Conservation (phyloP, 805 yeast genomes). For the Pichia scutulata region DNA sequence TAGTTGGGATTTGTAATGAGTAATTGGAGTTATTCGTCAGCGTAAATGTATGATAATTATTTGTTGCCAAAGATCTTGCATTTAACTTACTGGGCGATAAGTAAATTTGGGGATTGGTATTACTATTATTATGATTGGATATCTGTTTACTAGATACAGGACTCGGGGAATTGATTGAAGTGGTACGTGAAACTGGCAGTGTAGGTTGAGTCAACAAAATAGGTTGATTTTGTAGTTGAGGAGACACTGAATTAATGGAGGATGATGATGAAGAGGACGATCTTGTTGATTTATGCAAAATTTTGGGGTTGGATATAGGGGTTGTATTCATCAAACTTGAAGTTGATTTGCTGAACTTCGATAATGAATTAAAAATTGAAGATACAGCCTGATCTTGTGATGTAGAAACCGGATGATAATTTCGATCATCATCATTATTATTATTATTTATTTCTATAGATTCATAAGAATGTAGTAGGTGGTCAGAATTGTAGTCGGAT, state of each 20-base stretch:
- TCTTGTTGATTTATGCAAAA: not conserved
- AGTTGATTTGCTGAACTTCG: not conserved
- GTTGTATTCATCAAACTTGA: not conserved
- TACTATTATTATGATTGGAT: not conserved
- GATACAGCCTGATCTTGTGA: too few species aligned
- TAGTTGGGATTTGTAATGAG: not conserved
- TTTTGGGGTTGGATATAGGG: not conserved
- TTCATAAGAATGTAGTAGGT: not conserved
- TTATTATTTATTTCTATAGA: not conserved
- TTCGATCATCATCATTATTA: not conserved
- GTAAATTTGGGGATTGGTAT: not conserved
- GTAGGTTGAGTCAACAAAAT: not conserved
- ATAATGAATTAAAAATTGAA: not conserved
- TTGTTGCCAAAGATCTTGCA: conserved; percentile 5
- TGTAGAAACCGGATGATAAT: not conserved
- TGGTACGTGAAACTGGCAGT: not conserved
- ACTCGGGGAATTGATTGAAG: not conserved
- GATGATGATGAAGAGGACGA: not conserved
- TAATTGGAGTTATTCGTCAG: not conserved
- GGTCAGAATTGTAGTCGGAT: not conserved
- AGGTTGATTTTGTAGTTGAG: not conserved
- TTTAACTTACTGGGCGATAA: conserved; percentile 4
- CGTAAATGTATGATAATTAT: conserved; percentile 6
- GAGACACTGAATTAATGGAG: not conserved
- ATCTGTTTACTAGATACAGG: not conserved